Conservation (phyloP, 306 rosid species). For the Vigna reflexopilosa region DNA sequence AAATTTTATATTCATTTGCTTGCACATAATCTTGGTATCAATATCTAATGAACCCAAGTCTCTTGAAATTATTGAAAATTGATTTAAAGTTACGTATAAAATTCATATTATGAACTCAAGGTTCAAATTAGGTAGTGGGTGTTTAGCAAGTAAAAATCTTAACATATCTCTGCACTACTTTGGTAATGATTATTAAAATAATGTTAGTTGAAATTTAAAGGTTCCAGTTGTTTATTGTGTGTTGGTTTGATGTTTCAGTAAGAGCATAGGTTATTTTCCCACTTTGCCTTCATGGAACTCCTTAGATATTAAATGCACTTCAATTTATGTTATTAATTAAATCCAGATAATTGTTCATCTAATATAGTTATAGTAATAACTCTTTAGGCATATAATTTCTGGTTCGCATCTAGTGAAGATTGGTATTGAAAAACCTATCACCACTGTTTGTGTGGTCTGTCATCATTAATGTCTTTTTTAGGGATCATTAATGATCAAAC, state of each 20-base stretch:
- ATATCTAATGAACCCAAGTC: conserved; percentile 9
- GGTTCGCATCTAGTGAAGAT: conserved; percentile 1
- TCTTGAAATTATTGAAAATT: conserved; percentile 31
- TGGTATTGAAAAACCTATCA: conserved; percentile 12
- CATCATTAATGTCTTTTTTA: conserved; percentile 18
- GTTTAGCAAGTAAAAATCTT: conserved; percentile 2
- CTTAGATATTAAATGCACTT: conserved; percentile 31
- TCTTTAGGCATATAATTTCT: conserved; percentile 8
- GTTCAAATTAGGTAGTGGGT: conserved; percentile 32
- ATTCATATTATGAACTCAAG: conserved; percentile 8
- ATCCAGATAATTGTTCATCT: conserved; percentile 20
- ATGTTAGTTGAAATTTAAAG: conserved; percentile 18
- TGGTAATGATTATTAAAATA: conserved; percentile 11
- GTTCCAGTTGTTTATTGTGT: conserved; percentile 18
- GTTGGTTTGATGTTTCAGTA: conserved; percentile 34
- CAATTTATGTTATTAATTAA: not conserved
- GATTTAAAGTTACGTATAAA: conserved; percentile 1
- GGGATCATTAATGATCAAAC: conserved; percentile 12
- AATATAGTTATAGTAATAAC: conserved; percentile 16
- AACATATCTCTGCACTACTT: conserved; percentile 12
- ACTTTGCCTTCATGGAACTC: conserved; percentile 6
- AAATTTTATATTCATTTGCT: conserved; percentile 34
- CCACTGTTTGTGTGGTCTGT: conserved; percentile 27
- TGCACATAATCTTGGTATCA: conserved; percentile 19
- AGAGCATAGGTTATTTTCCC: not conserved